Base-by-base conservation (phyloP, 129 eudicot genomes). In the Heracleum sosnowskyi region DNA sequence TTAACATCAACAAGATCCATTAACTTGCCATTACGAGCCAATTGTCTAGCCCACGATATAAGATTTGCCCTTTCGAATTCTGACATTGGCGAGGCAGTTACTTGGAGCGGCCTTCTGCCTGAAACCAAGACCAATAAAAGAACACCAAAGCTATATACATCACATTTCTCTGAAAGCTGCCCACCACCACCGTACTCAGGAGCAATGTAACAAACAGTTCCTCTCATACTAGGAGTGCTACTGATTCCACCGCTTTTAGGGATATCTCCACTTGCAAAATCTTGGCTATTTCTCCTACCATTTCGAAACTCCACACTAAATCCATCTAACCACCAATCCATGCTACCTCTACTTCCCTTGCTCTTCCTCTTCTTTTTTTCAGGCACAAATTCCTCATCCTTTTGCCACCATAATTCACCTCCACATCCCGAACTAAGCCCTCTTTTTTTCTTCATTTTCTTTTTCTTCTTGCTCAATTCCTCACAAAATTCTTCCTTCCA, bases 401-500 rank as follows among this genome's bases (percentile, higher is more conserved):
- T 86, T 76, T 94, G 96, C 98, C 97, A 94, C 98, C 98, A 94
- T 86, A 81, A 46, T 51, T 91, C 98, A 26, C 89, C 91, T 44
- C 89, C 86, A 36, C 84, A 77, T 68, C 86, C 89, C 55, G 86
- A 83, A 80, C 86, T 87, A 39, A 69, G 78, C 37, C 81, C 84
- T 18, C 80, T 64, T 74, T 87, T 85, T 81, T 78, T 84, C 81
- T 80, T 84, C 28, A 86, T 91, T 86, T 91, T 93, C 89, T 89
- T 94, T 79, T 88, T 93, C 81, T 91, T 95, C 85, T 90, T 95
- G 17, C 88, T 53, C 68, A 95, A 80, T 71, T 95, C 98, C 18
- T 95, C 98, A 29, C 98, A 91, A 47, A 95, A 95, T 55, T 95
- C 98, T 83, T 95, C 98, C 83, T 88, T 95, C 98, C 98, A 95